Evolutionary conservation across 2,329 filamentous ascomycete genomes (phyloP).

Genomic region (Pseudogymnoascus destructans): DNA sequence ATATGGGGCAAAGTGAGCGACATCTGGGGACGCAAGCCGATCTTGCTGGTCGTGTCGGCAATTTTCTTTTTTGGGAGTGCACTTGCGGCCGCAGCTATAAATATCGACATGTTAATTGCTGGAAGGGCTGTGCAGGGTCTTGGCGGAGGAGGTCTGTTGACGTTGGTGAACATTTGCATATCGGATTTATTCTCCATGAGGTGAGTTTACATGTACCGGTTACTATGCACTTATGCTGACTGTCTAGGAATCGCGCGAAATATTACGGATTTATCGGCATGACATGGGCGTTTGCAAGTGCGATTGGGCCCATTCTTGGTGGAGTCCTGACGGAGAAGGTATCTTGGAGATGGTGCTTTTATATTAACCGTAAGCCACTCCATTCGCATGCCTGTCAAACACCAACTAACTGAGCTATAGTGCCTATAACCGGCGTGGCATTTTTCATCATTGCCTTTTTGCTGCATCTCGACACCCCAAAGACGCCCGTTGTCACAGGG

Average conservation of each 20-base stretch:
- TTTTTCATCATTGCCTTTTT: constrained; percentile 46
- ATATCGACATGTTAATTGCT: constrained; percentile 36
- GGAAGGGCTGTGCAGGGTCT: constrained; percentile 38
- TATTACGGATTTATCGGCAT: constrained; percentile 53
- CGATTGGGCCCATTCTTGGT: constrained; percentile 52
- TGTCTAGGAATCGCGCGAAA: constrained; percentile 26
- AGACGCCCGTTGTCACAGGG: constrained; percentile 47
- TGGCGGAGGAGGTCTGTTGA: constrained; percentile 38
- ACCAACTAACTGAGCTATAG: constrained; percentile 44
- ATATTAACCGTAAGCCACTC: constrained; percentile 14
- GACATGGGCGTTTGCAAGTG: constrained; percentile 53
- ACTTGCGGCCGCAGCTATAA: constrained; percentile 34
- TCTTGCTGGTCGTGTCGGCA: constrained; percentile 34
- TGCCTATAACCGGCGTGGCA: constrained; percentile 23
- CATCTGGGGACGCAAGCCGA: constrained; percentile 44
- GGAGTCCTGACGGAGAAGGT: constrained; percentile 51
- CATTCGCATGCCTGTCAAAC: too few relatives aligned
- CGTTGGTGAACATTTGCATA: constrained; percentile 41
- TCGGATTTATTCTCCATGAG: constrained; percentile 40
- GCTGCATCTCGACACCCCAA: constrained; percentile 53
- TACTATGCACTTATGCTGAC: not conserved
- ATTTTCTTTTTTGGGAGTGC: constrained; percentile 41
- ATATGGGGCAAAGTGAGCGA: constrained; percentile 56
- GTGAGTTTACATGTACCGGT: constrained; percentile 14
- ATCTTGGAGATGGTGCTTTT: constrained; percentile 45